Base-by-base conservation (phyloP, 2,329 filamentous ascomycete species). In the Tothia fuscella region DNA sequence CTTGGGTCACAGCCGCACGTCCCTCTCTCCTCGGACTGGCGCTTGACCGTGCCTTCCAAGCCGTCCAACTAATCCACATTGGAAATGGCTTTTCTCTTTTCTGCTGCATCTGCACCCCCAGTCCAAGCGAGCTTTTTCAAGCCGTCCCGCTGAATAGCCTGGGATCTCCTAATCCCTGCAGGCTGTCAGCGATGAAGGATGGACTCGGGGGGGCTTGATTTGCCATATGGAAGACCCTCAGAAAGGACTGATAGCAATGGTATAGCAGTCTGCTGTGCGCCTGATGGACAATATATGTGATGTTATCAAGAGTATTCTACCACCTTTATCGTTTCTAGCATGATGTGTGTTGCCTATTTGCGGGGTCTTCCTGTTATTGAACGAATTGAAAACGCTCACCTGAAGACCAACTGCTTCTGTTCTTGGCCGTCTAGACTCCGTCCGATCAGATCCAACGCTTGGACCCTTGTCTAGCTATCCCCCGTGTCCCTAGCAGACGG, bases 381-480 rank as follows among this genome's bases (percentile, higher is more conserved):
- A 12, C 19, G 20, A 19, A 24, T 4, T 22, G 33, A 35, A 14
- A 5, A 2, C 3, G n/a, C 33, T 36, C 20, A 7, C 13, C 19
- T 22, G 17, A n/a, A 9, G 19, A 21, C 32, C 32, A 20, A 20
- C 16, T 6, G 22, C 28, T 21, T 26, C 22, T 28, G 17, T 28
- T 28, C 20, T 21, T 25, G 21, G 35, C 22, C 17, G 19, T 25
- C 34, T 37, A 10, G 16, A 20, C 24, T 20, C 34, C 34, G 34
- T 37, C 13, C 16, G 13, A 26, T 21, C 35, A 37, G 28, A 17
- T 37, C 21, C 10, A 37, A 22, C 35, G 14, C 6, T 24, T 13
- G 34, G 34, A 36, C 34, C 35, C 28, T 26, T 37, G 21, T 25
- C 28, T 37, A 25, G 35, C 35, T 37, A 29, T 26, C 22, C 17